A percentile compares a stretch with the other conserved stretches of the same genome.
phyloP scores from a whole-genome alignment of 1,284 basidiomycete species.

The Trichosporon ovoides region DNA sequence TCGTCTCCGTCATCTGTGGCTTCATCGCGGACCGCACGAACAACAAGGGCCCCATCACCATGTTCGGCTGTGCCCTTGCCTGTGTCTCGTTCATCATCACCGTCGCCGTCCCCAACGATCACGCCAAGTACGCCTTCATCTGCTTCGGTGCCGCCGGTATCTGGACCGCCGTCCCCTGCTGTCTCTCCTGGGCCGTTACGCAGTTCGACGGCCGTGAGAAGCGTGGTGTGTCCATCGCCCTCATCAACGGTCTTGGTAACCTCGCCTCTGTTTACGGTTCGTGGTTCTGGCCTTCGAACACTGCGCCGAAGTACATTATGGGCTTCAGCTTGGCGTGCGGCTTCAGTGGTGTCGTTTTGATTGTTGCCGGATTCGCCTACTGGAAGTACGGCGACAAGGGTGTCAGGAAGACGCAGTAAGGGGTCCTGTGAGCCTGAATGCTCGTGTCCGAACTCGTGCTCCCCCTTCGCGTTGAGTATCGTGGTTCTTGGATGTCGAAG shows the following conservation, averaged over 20 bases:
- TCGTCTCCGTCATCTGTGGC: slow-evolving; percentile 38
- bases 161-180: slow-evolving; percentile 44
- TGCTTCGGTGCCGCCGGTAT: slow-evolving; percentile 46
- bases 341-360: slow-evolving; percentile 31
- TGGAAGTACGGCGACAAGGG: slow-evolving; percentile 41
- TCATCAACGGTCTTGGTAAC: slow-evolving; percentile 46
- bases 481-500: too few species aligned
- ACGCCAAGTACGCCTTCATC: slow-evolving; percentile 46
- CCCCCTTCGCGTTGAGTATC: too few species aligned
- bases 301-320: slow-evolving; percentile 38
- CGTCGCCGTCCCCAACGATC: slow-evolving; percentile 32
- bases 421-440: too few species aligned
- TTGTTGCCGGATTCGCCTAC: slow-evolving; percentile 24
- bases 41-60: slow-evolving; percentile 43
- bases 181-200: slow-evolving; percentile 45
- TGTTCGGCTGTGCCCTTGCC: slow-evolving; percentile 27
- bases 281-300: slow-evolving; percentile 44
- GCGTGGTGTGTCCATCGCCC: slow-evolving; percentile 44
- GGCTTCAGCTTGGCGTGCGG: slow-evolving; percentile 43
- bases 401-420: slow-evolving; percentile 16
- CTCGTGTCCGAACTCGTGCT: too few species aligned
- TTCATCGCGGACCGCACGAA: slow-evolving; percentile 41
- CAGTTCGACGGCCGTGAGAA: slow-evolving; percentile 46
- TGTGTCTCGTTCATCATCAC: slow-evolving; percentile 42
- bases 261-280: slow-evolving; percentile 44